A percentile compares a stretch with the other conserved stretches of the same genome.
These are phyloP conservation scores for Asterophora parasitica DNA, from an alignment of 768 basidiomycete species.

Conservation along the genomic window DNA sequence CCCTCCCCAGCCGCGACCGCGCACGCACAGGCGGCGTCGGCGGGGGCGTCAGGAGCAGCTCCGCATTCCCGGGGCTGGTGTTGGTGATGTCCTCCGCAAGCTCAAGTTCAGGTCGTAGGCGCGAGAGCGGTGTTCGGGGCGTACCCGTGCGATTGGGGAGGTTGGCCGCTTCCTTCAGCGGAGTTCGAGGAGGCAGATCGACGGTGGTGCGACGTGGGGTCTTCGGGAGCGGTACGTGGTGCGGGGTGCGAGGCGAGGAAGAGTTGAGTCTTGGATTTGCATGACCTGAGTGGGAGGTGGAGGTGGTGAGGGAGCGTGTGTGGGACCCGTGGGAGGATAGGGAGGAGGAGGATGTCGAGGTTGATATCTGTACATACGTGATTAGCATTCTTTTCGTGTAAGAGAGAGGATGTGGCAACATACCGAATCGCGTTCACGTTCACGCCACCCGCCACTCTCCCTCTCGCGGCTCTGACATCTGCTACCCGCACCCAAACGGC, in stretches of 20 bases:
- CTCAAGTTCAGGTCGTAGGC: too few relatives aligned
- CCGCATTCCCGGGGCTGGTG: constrained; percentile 3
- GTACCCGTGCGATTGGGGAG: too few relatives aligned
- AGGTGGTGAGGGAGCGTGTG: background rate
- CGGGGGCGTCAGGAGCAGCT: constrained; percentile 19
- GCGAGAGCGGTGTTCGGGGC: background rate
- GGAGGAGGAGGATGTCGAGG: background rate
- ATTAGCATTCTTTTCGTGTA: background rate
- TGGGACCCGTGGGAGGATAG: background rate
- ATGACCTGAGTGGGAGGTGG: background rate
- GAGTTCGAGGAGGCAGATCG: too few relatives aligned
- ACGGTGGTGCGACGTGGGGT: too few relatives aligned
- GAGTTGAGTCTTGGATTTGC: too few relatives aligned
- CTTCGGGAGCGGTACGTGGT: background rate
- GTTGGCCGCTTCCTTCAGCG: too few relatives aligned
- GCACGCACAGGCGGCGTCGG: constrained; percentile 21
- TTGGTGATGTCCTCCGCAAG: too few relatives aligned
- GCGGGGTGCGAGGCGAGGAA: background rate
- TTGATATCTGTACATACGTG: background rate
- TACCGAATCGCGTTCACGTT: constrained; percentile 11
- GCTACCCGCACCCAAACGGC: constrained; percentile 6
- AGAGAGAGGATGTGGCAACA: background rate
- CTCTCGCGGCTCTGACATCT: constrained; percentile 20
- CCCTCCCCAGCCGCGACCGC: constrained; percentile 1
- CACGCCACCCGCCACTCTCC: constrained; percentile 23